phyloP scores from a whole-genome alignment of 2,329 filamentous ascomycete species.

The Stemphylium beticola region DNA sequence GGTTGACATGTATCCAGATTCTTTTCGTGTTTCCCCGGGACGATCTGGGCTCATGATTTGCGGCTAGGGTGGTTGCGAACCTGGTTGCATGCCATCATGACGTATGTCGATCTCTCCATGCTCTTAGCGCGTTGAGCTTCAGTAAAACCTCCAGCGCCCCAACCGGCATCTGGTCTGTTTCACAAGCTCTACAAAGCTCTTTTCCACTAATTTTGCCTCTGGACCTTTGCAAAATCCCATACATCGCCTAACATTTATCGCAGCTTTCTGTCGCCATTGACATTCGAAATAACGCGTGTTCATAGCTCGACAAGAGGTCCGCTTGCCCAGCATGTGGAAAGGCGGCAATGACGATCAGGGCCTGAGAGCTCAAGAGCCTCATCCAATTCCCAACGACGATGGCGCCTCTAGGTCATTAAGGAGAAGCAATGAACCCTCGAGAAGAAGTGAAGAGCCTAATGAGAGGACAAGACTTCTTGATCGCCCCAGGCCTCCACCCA shows the following conservation, averaged over 20 bases:
- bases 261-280: neutral
- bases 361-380: constrained; percentile 28
- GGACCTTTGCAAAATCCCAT: neutral
- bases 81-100: constrained; percentile 18
- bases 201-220: neutral
- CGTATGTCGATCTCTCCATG: constrained; percentile 22
- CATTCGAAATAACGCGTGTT: constrained; percentile 1
- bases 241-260: neutral
- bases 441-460: constrained; percentile 54
- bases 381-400: constrained; percentile 29
- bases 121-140: constrained; percentile 23
- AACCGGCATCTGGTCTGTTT: constrained; percentile 1
- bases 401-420: constrained; percentile 35
- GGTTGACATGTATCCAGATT: constrained; percentile 4
- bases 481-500: constrained; percentile 59
- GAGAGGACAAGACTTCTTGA: constrained; percentile 73
- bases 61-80: constrained; percentile 11
- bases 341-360: constrained; percentile 48
- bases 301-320: constrained; percentile 22
- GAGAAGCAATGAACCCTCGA: constrained; percentile 36
- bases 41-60: constrained; percentile 18
- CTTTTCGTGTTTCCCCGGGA: constrained; percentile 5
- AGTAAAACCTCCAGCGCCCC: constrained; percentile 19
- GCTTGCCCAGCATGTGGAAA: constrained; percentile 60
- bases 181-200: constrained; percentile 16